Evolutionary conservation across 2,329 filamentous ascomycete species (phyloP), one percentile per base, ranked within the genome.

Genomic region (Cryoendolithus antarcticus): DNA sequence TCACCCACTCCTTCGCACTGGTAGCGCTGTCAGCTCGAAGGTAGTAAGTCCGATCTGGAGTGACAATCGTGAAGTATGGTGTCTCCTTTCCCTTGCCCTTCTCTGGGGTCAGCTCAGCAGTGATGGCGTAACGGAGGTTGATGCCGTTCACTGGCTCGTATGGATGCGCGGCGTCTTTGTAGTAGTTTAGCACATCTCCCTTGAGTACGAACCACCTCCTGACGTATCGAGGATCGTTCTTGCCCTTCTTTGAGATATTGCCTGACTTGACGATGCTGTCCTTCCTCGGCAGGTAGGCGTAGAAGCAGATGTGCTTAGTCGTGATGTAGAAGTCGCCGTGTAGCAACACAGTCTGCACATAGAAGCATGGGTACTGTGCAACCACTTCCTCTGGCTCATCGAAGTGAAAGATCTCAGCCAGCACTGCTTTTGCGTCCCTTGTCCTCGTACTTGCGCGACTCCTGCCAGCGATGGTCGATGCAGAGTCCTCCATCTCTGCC

Each of bases 251-350:
- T 40, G 77, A 78, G 2, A 98, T 68, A 54, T 89, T 86, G 1
- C 91, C 89, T 1, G 86, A 89, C 62, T 94, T 96, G 11, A 82
- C 73, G 39, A 79, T 71, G 49, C 83, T 76, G 37, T 82, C 77
- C 69, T 91, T 94, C 67, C 88, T 93, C 5, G 86, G 86, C n/a
- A 96, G 72, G 57, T 95, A 95, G 30, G 91, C 86, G 57, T 95
- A 96, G 60, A 96, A 98, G 63, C 88, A 95, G 44, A 96, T 82
- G 57, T 98, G 91, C 51, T 80, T 82, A 44, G 82, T 71, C 0
- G 91, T 96, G 54, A 98, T 84, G 63, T 96, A 96, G 72, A 98
- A 80, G 58, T 91, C 95, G 4, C 91, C 91, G 57, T 95, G 86
- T 6, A 96, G 71, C 24, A 96, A 67, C 33, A 94, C 86, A 55